These are phyloP conservation scores for Candida koratica DNA, from an alignment of 805 yeast genomes.

Conservation along the genomic window DNA sequence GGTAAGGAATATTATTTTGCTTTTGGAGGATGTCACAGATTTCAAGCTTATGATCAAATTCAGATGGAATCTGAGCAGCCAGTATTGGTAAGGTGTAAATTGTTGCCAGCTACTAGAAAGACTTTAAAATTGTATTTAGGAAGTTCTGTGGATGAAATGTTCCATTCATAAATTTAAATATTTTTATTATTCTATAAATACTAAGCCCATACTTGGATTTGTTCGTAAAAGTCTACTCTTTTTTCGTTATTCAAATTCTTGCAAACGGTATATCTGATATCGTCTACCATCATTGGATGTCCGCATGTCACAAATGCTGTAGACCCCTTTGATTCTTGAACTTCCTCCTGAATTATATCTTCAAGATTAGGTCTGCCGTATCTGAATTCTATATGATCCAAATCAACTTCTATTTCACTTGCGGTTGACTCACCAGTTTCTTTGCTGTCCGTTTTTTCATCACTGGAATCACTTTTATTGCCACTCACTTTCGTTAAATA, in stretches of 20 bases:
- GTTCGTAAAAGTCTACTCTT: conserved; percentile 70
- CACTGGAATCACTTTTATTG: conserved; percentile 4
- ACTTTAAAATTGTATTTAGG: conserved; percentile 72
- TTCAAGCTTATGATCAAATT: conserved; percentile 73
- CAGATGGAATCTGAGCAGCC: conserved; percentile 33
- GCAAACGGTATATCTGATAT: conserved; percentile 46
- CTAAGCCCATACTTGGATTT: conserved; percentile 64
- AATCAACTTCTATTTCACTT: conserved; percentile 13
- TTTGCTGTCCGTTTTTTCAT: conserved; percentile 10
- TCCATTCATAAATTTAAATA: conserved; percentile 15
- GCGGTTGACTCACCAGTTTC: conserved; percentile 12
- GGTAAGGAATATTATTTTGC: conserved; percentile 69
- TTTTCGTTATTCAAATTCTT: conserved; percentile 36
- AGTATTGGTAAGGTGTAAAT: conserved; percentile 59
- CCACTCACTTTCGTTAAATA: conserved; percentile 21
- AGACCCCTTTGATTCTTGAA: conserved; percentile 38
- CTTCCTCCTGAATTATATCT: conserved; percentile 32
- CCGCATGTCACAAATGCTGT: conserved; percentile 62
- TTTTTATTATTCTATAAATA: neutral
- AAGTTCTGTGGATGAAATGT: conserved; percentile 53
- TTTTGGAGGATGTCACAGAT: conserved; percentile 88
- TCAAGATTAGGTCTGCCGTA: conserved; percentile 49
- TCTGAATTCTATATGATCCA: conserved; percentile 36
- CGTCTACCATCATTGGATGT: conserved; percentile 56
- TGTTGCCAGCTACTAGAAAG: conserved; percentile 70